A percentile compares a stretch with the other conserved stretches of the same genome.
Evolutionary conservation across 2,329 filamentous ascomycete species (phyloP).

Genomic region (Colletotrichum nymphaeae): DNA sequence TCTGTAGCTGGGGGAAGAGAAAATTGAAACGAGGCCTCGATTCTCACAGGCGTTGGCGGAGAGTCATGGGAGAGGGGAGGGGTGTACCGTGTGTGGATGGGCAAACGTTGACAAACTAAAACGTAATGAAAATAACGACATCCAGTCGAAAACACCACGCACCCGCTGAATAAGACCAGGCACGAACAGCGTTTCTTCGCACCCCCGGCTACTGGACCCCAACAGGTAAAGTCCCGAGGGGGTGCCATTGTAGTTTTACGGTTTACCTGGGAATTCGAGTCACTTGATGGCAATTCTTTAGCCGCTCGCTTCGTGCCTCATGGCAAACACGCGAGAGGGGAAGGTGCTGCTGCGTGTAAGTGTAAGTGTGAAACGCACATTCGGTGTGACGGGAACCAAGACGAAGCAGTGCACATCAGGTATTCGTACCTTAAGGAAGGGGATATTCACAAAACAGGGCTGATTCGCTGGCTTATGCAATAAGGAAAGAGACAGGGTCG

Average conservation of each 20-base stretch:
- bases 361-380: background rate
- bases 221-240: conserved; percentile 19
- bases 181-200: background rate
- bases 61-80: background rate
- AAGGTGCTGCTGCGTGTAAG: background rate
- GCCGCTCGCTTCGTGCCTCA: conserved; percentile 3
- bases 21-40: background rate
- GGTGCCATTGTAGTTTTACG: conserved; percentile 9
- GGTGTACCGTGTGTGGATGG: background rate
- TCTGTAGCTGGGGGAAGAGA: background rate
- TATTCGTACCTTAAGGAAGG: too few relatives aligned
- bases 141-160: conserved; percentile 32
- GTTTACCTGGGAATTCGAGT: conserved; percentile 8
- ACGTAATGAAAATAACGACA: conserved; percentile 38
- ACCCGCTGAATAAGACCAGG: conserved; percentile 11
- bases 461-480: background rate
- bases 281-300: conserved; percentile 26
- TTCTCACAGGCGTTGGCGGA: background rate
- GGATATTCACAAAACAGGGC: background rate
- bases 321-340: conserved; percentile 14
- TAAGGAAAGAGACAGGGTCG: too few relatives aligned
- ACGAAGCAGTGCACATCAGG: background rate
- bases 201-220: background rate
- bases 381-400: background rate
- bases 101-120: conserved; percentile 32